Base-by-base conservation (phyloP, 306 rosid genomes). In the Cucumis cinereus region DNA sequence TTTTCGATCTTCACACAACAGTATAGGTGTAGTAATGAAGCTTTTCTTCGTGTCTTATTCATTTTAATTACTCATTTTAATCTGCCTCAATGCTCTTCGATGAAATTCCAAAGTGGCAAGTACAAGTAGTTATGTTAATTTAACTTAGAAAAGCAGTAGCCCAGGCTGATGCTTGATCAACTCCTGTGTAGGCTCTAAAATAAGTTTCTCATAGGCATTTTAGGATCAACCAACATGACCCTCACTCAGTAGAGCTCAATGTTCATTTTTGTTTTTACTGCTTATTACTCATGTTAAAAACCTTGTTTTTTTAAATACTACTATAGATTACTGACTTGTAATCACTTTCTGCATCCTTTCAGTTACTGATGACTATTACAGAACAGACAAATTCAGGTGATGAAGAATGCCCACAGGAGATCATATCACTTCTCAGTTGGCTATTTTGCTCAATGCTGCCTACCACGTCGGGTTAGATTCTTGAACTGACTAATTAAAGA, bases 1-100 rank as follows among this genome's bases (percentile, higher is more conserved):
- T 50, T 35, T 60, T 24, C 53, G 10, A 45, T 76, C 43, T 9
- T 23, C 90, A 14, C 69, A 86, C 55, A 12, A 68, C 17, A 38
- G 50, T 38, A n/a, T n/a, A n/a, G 52, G 73, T 20, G 28, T 10
- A 66, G 15, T 38, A 35, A 8, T 14, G 40, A 50, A 16, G 55
- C 55, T 22, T 7, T 30, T 55, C 33, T 62, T 62, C 43, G 30
- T 61, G 40, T 17, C 16, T 5, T 22, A 28, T 61, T 61, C 5
- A 12, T 33, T 62, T 45, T 33, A 62, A 62, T 35, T 62, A 33
- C 69, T 57, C 62, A 9, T 62, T 16, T 33, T n/a, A n/a, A n/a
- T n/a, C 52, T 61, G 17, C 50, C 28, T 66, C 73, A n/a, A n/a
- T n/a, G 28, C 52, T 66, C 47, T 10, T 64, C 19, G 38, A 66